phyloP scores from a whole-genome alignment of 73 alveolate genomes.

The Loxodes magnus region DNA sequence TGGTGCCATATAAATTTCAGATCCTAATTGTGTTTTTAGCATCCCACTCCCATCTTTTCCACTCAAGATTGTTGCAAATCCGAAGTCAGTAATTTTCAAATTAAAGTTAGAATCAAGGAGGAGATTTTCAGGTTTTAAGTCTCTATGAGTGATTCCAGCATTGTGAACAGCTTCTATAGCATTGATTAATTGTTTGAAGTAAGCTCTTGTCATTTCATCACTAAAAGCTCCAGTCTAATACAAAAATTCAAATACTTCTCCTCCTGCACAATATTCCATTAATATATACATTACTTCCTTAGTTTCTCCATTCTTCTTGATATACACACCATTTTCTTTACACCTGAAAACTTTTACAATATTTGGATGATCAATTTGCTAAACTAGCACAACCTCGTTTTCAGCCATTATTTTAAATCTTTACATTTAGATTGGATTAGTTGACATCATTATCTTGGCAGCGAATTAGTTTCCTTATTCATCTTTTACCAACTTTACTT shows the following conservation, averaged over 20 bases:
- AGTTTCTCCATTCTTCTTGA: conserved; percentile 19
- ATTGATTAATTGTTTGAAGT: conserved; percentile 57
- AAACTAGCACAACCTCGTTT: conserved; percentile 38
- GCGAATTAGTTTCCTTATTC: conserved; percentile 18
- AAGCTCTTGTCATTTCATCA: conserved; percentile 57
- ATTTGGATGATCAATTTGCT: conserved; percentile 38
- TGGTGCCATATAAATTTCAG: conserved; percentile 54
- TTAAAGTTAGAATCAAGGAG: conserved; percentile 44
- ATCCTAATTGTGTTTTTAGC: conserved; percentile 40
- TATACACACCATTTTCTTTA: conserved; percentile 20
- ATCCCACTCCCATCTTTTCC: conserved; percentile 34
- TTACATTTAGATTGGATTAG: conserved; percentile 14
- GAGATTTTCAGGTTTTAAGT: conserved; percentile 70
- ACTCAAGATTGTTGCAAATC: conserved; percentile 53
- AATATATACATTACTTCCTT: conserved; percentile 22
- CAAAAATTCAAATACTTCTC: conserved; percentile 72
- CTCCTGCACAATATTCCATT: conserved; percentile 70
- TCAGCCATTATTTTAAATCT: conserved; percentile 21
- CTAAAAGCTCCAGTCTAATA: conserved; percentile 60
- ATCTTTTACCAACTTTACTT: conserved; percentile 17
- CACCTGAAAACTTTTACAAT: conserved; percentile 25
- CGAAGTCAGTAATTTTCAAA: conserved; percentile 72
- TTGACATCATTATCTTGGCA: conserved; percentile 32
- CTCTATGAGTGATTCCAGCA: conserved; percentile 61
- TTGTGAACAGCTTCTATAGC: conserved; percentile 62